Evolutionary conservation across 805 yeast species (phyloP), one percentile per base, ranked within the genome.

Genomic region (Suhomyces sp.): DNA sequence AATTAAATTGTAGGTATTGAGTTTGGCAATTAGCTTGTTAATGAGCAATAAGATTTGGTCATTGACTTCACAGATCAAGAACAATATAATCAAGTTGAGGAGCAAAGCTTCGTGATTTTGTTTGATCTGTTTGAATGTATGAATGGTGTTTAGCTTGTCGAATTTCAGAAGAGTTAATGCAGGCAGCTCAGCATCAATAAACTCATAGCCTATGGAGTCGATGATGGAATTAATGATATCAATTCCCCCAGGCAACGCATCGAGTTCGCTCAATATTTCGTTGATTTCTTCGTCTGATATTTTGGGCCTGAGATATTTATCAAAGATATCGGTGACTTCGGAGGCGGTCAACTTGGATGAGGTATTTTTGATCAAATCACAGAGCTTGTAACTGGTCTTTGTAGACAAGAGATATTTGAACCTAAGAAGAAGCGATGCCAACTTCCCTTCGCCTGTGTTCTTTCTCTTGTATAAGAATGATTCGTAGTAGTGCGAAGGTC

Each of bases 401-500:
- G 59, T 60, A 0, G 78, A 74, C 9, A 75, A 57, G 9, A 60
- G 57, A 6, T 57, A 38, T 5, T 64, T 56, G 13, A 74, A 54
- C 1, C 57, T 53, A 10, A 46, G 50, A 38, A 74, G 60, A 7
- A 72, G 51, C 2, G 53, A 38, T 0, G 64, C 59, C 17, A 71
- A 50, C 29, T 58, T 55, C 4, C 56, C 60, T 19, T 62, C 60
- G 3, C 56, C 47, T 8, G 53, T 52, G 6, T 47, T 22, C 29
- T 22, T 46, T 8, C 48, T 44, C 27, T 50, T 49, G 22, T 49
- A 51, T 24, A 44, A 46, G 50, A 67, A 63, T 1, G 52, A 31
- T 47, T 74, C 79, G 50, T 63, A 72, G 42, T 54, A 54, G 55
- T 72, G 76, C 1, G 73, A 64, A 8, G 64, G 63, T 53, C 76